Conservation (phyloP, 768 basidiomycete species). For the Exsudoporus frostii region DNA sequence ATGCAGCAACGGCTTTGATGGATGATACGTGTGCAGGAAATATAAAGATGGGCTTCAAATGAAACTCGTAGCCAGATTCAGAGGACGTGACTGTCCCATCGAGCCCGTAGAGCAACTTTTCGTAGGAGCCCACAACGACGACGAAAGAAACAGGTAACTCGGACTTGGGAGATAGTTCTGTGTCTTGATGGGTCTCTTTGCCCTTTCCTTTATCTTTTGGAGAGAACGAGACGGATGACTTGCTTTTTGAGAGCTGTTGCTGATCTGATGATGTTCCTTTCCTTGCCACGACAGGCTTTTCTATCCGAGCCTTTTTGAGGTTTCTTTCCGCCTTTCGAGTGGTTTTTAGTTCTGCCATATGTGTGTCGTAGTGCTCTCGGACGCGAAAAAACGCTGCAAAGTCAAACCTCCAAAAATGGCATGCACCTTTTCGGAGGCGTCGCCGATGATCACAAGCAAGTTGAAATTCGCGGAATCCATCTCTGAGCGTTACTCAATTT, state of each 20-base stretch:
- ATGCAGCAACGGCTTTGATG: constrained; percentile 86
- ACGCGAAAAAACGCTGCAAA: not conserved
- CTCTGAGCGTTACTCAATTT: not conserved
- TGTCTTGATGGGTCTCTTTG: constrained; percentile 2
- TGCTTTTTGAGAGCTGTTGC: not conserved
- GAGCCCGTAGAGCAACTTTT: constrained; percentile 91
- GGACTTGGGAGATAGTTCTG: constrained; percentile 6
- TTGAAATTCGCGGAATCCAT: not conserved
- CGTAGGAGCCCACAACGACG: constrained; percentile 90
- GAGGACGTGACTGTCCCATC: constrained; percentile 52
- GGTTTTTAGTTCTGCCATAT: constrained; percentile 17
- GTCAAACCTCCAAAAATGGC: constrained; percentile 5
- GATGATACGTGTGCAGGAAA: constrained; percentile 96
- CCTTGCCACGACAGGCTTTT: constrained; percentile 6
- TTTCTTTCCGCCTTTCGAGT: constrained; percentile 21
- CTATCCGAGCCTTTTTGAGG: constrained; percentile 24
- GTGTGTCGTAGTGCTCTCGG: not conserved
- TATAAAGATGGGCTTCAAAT: constrained; percentile 81
- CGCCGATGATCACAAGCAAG: no score
- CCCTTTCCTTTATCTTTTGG: constrained; percentile 32
- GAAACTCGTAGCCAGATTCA: constrained; percentile 32
- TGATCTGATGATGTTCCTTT: constrained; percentile 1
- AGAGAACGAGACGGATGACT: constrained; percentile 9
- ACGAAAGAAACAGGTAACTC: constrained; percentile 66
- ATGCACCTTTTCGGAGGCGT: not conserved